These are phyloP conservation scores for Daldinia decipiens DNA, from an alignment of 495 filamentous ascomycete species.

Conservation along the genomic window DNA sequence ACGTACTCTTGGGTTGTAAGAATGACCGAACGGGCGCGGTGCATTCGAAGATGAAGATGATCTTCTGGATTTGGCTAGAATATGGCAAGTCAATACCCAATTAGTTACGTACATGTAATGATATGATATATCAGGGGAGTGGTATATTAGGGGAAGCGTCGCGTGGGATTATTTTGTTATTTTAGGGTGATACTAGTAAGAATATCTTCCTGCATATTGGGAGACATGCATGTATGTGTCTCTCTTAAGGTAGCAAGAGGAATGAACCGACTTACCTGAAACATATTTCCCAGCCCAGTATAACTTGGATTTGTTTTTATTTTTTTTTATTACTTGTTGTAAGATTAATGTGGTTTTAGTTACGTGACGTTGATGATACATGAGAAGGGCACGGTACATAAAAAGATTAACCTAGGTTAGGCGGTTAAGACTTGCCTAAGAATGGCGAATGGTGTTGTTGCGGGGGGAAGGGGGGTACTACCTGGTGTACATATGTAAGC, in stretches of 20 bases:
- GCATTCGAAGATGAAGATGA: slow-evolving; percentile 71
- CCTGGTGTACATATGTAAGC: not conserved
- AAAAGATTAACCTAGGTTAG: not conserved
- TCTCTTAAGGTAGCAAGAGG: not conserved
- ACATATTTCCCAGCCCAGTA: slow-evolving; percentile 22
- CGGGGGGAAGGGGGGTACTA: not conserved
- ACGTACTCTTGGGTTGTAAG: slow-evolving; percentile 78
- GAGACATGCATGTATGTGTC: no score
- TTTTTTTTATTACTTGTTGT: not conserved
- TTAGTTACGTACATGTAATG: not conserved
- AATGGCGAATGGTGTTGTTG: not conserved
- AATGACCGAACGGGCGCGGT: slow-evolving; percentile 85
- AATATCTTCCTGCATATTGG: no score
- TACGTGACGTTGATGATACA: not conserved
- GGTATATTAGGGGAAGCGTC: not conserved
- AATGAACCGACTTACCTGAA: slow-evolving; percentile 33
- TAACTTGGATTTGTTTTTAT: slow-evolving; percentile 2
- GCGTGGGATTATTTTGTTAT: slow-evolving; percentile 2
- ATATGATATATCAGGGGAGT: not conserved
- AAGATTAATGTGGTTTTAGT: not conserved
- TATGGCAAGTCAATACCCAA: slow-evolving; percentile 12
- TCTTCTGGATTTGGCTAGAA: slow-evolving; percentile 63
- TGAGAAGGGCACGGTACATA: not conserved
- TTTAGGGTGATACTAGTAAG: not conserved
- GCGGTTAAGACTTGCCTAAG: not conserved